phyloP scores from a whole-genome alignment of 768 basidiomycete genomes.

The Rhizopogon vinicolor region DNA sequence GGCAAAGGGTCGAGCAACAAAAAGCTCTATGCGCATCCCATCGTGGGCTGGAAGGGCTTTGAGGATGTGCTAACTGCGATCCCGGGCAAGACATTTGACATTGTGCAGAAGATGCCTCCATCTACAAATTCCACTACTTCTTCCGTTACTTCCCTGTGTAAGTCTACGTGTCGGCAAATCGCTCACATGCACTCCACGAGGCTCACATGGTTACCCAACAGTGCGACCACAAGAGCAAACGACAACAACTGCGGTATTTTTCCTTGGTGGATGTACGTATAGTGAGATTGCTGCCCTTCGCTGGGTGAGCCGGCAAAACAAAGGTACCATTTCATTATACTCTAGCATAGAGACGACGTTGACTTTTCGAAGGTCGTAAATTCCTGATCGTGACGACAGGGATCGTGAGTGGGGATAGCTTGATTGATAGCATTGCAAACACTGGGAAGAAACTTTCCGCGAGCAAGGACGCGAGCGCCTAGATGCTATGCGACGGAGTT shows the following conservation, averaged over 20 bases:
- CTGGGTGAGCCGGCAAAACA: conserved; percentile 85
- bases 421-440: conserved; percentile 66
- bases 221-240: conserved; percentile 52
- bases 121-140: conserved; percentile 21
- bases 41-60: conserved; percentile 96
- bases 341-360: conserved; percentile 3
- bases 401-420: conserved; percentile 74
- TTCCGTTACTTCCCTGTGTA: conserved; percentile 28
- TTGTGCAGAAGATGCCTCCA: conserved; percentile 43
- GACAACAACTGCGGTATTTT: conserved; percentile 90
- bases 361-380: conserved; percentile 57
- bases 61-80: conserved; percentile 83
- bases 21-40: conserved; percentile 82
- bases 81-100: conserved; percentile 85
- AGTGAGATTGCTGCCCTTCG: conserved; percentile 95
- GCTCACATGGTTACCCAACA: conserved; percentile 16
- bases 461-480: conserved; percentile 41
- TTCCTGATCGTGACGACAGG: conserved; percentile 92
- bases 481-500: conserved; percentile 8
- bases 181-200: neutral
- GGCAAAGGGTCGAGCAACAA: conserved; percentile 33
- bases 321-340: conserved; percentile 42
- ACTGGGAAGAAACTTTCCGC: conserved; percentile 20
- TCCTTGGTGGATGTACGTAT: conserved; percentile 95
- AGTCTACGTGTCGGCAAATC: conserved; percentile 16